Base-by-base conservation (phyloP, 202 grass and related monocot genomes). In the Cymbopogon flexuosus region DNA sequence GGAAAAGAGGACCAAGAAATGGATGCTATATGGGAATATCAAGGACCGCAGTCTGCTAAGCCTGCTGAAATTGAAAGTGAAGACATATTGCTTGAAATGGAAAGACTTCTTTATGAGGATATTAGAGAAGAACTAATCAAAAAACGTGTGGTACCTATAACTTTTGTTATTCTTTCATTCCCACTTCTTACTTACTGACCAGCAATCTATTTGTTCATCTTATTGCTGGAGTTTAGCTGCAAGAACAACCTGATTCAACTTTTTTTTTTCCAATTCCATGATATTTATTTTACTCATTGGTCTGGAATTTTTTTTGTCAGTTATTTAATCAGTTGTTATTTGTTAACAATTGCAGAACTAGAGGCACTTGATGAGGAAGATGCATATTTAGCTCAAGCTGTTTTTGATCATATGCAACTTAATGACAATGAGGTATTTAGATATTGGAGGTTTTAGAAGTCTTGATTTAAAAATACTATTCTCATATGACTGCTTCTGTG, bases 51-150 rank as follows among this genome's bases (percentile, higher is more conserved):
- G 14, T 46, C 63, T 68, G 62, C 66, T 60, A 80, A 30, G 10
- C 79, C 90, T 77, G 75, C 62, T 73, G 84, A 75, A 58, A 80
- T 57, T 72, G 90, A 89, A 64, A 88, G 76, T 77, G 95, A 91
- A 89, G 92, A 98, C 13, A 35, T 93, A 79, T 89, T 98, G 84
- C 80, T 98, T 72, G 95, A 98, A 87, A 94, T 95, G 90, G 92
- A 98, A 85, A 91, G 86, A 49, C 76, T 93, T 79, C 90, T 98
- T 74, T 98, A 95, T 39, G 84, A 95, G 84, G 90, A 95, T 75
- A 76, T 98, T 37, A 87, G 92, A 84, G 90, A 98, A 79, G 95
- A 95, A 85, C 64, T 80, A 46, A 93, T 95, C 24, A 85, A 56
- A 70, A 95, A 89, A 93, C 92, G 95, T 93, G 77, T 65, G 42